Conservation (phyloP, 2,329 filamentous ascomycete species). For the Volutella citrinella region DNA sequence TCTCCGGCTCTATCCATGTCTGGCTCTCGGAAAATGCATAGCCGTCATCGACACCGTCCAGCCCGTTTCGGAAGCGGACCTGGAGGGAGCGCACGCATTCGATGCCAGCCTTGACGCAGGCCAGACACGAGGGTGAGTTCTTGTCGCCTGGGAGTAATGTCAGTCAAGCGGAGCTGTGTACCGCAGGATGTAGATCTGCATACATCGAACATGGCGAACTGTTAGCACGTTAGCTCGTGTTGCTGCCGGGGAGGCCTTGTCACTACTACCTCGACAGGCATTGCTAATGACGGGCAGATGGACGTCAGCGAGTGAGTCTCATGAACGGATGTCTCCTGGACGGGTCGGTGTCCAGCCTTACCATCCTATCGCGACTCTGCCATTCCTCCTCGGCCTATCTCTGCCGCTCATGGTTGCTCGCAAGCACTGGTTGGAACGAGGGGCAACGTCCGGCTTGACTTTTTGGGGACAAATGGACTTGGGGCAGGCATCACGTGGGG, state of each 20-base stretch:
- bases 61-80: slow-evolving; percentile 15
- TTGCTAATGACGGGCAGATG: slow-evolving; percentile 3
- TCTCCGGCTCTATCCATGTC: slow-evolving; percentile 8
- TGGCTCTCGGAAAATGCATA: slow-evolving; percentile 8
- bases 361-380: slow-evolving; percentile 15
- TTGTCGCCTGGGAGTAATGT: slow-evolving; percentile 10
- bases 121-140: slow-evolving; percentile 11
- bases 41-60: slow-evolving; percentile 7
- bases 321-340: not conserved
- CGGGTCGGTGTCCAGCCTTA: not conserved
- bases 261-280: slow-evolving; percentile 12
- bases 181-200: not conserved
- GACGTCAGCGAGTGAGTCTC: slow-evolving; percentile 7
- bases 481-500: no score
- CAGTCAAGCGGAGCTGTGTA: not conserved
- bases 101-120: slow-evolving; percentile 13
- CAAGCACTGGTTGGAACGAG: no score
- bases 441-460: no score
- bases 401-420: slow-evolving; percentile 8
- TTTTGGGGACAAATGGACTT: no score
- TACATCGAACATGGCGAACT: slow-evolving; percentile 14
- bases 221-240: not conserved
- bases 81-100: slow-evolving; percentile 14
- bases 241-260: not conserved
- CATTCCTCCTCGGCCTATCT: slow-evolving; percentile 8